Evolutionary conservation across 768 basidiomycete species (phyloP).

Genomic region (Phylloporus sp.): DNA sequence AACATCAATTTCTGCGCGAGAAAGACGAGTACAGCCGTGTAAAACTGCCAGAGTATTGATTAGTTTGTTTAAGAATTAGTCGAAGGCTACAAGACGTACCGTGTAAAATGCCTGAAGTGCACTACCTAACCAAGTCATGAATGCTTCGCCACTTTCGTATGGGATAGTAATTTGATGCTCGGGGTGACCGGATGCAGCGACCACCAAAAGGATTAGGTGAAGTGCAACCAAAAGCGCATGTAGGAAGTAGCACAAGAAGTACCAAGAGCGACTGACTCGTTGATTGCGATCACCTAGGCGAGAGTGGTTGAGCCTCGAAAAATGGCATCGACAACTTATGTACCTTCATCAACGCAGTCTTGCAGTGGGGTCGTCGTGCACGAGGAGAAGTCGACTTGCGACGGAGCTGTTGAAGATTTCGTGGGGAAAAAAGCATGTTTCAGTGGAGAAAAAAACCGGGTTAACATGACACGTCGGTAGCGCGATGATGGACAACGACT

Average conservation of each 20-base stretch:
- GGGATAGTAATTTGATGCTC: neutral
- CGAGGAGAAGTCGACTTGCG: too few species aligned
- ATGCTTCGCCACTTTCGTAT: neutral
- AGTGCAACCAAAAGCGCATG: neutral
- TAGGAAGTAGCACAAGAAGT: neutral
- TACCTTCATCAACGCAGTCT: too few species aligned
- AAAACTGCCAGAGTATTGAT: neutral
- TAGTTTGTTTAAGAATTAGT: neutral
- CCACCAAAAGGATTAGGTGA: neutral
- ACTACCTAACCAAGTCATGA: neutral
- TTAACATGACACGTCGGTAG: too few species aligned
- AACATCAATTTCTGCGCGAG: neutral
- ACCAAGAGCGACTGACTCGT: too few species aligned
- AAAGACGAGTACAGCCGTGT: neutral
- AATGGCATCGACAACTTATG: too few species aligned
- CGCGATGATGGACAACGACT: too few species aligned
- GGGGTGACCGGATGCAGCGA: neutral
- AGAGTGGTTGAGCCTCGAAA: too few species aligned
- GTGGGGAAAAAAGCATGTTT: too few species aligned
- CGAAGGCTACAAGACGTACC: neutral
- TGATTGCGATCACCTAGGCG: too few species aligned
- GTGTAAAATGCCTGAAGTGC: neutral
- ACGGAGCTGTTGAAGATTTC: too few species aligned
- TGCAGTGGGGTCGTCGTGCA: too few species aligned
- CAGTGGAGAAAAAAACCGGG: too few species aligned